Base-by-base conservation (phyloP, 345 rosid species). In the Toxicodendron radicans region DNA sequence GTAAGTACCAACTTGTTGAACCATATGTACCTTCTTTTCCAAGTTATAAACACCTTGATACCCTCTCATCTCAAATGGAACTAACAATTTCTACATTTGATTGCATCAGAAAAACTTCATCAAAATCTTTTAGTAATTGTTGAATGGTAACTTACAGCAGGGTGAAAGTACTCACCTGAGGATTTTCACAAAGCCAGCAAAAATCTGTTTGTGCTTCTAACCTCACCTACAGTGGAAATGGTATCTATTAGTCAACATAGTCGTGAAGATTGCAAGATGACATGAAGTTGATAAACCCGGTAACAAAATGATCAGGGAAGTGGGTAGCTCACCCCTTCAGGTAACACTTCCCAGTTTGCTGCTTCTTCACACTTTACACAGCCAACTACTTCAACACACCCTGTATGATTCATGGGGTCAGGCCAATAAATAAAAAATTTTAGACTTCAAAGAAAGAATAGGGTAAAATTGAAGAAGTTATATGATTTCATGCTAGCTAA, bases 21-120 rank as follows among this genome's bases (percentile, higher is more conserved):
- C 6, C 20, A 35, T 13, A 48, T 12, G 43, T 84, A 93, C 99
- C 98, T 89, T 95, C 77, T 79, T 95, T 85, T 93, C 98, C 88
- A 95, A 78, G 88, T 95, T 95, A 84, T 89, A 95, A 72, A 93
- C 92, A 32, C 95, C 75, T 66, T 95, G 97, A 81, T 60, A 87
- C 14, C 97, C 99, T 45, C 98, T 85, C 99, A 95, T 93, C 89
- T 95, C 99, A 73, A 93, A 95, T 32, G 98, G 99, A 74, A 95
- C 70, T 63, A 93, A 58, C 77, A 95, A 75, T 83, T 83, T 93
- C 98, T 95, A 79, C 46, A 79, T 59, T 21, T 33, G 2, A 23
- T 43, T 49, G 35, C 32, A 35, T 23, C 49, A 75, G 46, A 54
- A 72, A 54, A 11, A 10, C 23, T 4, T 60, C 63, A 69, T 56